Conservation (phyloP, 2,329 filamentous ascomycete species). For the Hypoxylon sp. region DNA sequence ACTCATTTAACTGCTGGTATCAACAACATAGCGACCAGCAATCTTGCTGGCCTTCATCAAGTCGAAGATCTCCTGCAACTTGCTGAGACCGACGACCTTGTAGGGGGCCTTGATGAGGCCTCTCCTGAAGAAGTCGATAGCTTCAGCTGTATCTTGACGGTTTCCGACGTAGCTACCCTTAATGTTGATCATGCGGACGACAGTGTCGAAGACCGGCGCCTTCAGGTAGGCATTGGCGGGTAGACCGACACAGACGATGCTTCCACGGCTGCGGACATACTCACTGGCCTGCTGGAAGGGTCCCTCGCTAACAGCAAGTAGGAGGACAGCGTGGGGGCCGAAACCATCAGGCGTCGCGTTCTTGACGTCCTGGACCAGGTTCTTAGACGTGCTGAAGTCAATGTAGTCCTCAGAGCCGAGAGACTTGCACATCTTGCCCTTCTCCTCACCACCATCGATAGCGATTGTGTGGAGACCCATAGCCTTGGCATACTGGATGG, state of each 20-base stretch:
- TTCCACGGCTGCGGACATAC: slow-evolving; percentile 87
- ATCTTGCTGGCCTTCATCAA: slow-evolving; percentile 80
- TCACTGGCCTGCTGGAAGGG: slow-evolving; percentile 95
- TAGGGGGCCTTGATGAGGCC: slow-evolving; percentile 89
- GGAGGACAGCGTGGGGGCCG: slow-evolving; percentile 88
- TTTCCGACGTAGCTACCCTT: slow-evolving; percentile 96
- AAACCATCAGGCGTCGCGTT: slow-evolving; percentile 83
- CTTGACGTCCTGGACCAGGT: slow-evolving; percentile 88
- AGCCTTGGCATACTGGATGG: slow-evolving; percentile 89
- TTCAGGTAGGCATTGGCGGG: slow-evolving; percentile 84
- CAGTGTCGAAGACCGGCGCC: slow-evolving; percentile 90
- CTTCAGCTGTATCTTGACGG: slow-evolving; percentile 88
- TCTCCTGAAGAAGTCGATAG: slow-evolving; percentile 88
- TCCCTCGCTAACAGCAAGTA: slow-evolving; percentile 89
- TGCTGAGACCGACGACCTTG: slow-evolving; percentile 85
- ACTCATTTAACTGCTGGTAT: slow-evolving; percentile 73
- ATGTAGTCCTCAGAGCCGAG: slow-evolving; percentile 82
- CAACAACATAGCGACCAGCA: slow-evolving; percentile 84
- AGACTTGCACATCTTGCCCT: slow-evolving; percentile 76
- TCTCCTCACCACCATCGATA: slow-evolving; percentile 88
- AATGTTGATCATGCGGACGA: slow-evolving; percentile 90
- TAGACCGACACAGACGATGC: slow-evolving; percentile 90
- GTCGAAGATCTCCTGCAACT: slow-evolving; percentile 86
- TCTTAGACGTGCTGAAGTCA: slow-evolving; percentile 83
- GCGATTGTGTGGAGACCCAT: slow-evolving; percentile 88